A percentile compares a stretch with the other conserved stretches of the same genome.
Conservation (phyloP, 2,329 filamentous ascomycete genomes). For the Blumeriella jaapii region DNA sequence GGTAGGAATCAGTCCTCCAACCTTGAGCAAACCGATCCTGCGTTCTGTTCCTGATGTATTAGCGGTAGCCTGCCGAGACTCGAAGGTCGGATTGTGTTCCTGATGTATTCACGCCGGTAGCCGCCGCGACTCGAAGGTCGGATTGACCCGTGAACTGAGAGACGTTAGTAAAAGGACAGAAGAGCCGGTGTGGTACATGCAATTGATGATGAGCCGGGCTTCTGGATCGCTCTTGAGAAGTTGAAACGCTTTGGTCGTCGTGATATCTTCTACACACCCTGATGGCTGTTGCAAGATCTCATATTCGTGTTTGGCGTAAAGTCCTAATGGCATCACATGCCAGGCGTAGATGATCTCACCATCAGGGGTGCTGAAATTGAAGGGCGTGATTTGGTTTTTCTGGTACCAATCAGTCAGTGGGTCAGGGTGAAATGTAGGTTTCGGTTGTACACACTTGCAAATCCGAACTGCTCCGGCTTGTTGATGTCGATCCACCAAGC, state of each 20-base stretch:
- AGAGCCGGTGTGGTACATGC: slow-evolving; percentile 32
- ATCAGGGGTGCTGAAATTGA: slow-evolving; percentile 64
- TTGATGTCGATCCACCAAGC: slow-evolving; percentile 62
- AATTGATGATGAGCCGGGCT: slow-evolving; percentile 51
- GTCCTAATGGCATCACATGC: slow-evolving; percentile 73
- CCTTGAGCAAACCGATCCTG: slow-evolving; percentile 74
- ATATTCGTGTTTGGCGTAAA: slow-evolving; percentile 63
- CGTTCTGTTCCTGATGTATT: slow-evolving; percentile 47
- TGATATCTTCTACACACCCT: slow-evolving; percentile 37
- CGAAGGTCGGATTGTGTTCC: too few species aligned
- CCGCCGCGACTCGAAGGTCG: too few species aligned
- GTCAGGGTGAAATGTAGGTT: background rate
- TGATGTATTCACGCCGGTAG: too few species aligned
- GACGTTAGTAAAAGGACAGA: slow-evolving; percentile 8
- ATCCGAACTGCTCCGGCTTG: slow-evolving; percentile 72
- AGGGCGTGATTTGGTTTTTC: slow-evolving; percentile 85
- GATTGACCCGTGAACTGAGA: slow-evolving; percentile 50
- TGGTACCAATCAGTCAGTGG: background rate
- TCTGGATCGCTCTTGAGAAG: slow-evolving; percentile 52
- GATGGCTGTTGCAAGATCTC: slow-evolving; percentile 40
- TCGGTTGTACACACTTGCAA: slow-evolving; percentile 55
- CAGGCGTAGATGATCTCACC: slow-evolving; percentile 73
- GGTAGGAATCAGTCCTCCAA: slow-evolving; percentile 65
- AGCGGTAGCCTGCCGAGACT: slow-evolving; percentile 3
- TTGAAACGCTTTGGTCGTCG: slow-evolving; percentile 44